Evolutionary conservation across 2,329 filamentous ascomycete genomes (phyloP), one percentile per base, ranked within the genome.

Genomic region (Monilinia fructicola): DNA sequence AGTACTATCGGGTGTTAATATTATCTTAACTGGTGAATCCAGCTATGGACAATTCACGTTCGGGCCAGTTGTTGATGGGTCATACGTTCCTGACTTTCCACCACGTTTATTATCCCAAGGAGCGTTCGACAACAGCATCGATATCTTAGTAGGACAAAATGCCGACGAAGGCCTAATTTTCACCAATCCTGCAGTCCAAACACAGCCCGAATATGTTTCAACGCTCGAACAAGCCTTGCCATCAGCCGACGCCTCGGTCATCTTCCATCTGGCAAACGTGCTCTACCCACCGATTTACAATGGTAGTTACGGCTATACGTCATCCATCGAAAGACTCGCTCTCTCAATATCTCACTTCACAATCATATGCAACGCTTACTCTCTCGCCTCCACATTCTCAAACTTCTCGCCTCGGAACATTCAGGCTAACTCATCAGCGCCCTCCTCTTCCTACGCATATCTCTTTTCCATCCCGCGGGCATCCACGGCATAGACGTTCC

Each of bases 311-410:
- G 73, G 73, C 9, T 87, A 85, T 75, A 79, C 71, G 0, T 78
- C 77, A 59, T 72, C 81, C 48, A 80, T 80, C 68, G 74, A 72
- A 14, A 81, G 84, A 11, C 76, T 77, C 0, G 73, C 76, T 11
- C 76, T 80, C 1, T 72, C 81, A 16, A 73, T 78, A 42, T 73
- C 78, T 12, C 84, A 87, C 65, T 67, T 73, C 9, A 66, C 74
- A 65, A 82, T 84, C 70, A 75, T 76, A 50, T 87, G 84, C 78
- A 84, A 84, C 70, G 80, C 82, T 16, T 78, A 80, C 71, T 84
- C 79, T 71, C 77, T 86, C 4, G 78, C 79, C 64, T 75, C 74
- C 1, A 83, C 80, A 12, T 81, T 77, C 73, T 70, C 72, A 12
- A 82, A 82, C 72, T 63, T 2, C 4, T 4, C 1, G 5, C 26